These are phyloP conservation scores for Aulographum hederae DNA, from an alignment of 2,329 filamentous ascomycete genomes.

Conservation along the genomic window DNA sequence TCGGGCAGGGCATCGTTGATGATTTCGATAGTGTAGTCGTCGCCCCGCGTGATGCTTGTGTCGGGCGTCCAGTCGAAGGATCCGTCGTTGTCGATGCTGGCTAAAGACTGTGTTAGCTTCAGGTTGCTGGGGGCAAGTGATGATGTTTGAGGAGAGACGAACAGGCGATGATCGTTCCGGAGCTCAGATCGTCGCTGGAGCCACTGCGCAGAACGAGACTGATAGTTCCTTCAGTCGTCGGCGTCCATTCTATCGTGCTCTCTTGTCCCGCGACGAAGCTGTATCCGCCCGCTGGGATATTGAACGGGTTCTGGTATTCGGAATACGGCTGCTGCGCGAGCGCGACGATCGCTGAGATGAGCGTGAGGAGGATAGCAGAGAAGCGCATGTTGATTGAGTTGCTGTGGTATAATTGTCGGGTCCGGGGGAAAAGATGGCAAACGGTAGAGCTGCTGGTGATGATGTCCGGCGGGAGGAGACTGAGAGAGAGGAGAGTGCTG, in stretches of 20 bases:
- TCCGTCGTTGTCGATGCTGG: conserved; percentile 28
- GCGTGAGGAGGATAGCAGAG: not conserved
- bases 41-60: not conserved
- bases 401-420: too few relatives aligned
- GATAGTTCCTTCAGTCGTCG: conserved; percentile 31
- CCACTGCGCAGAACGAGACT: conserved; percentile 27
- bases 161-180: conserved; percentile 25
- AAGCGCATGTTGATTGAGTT: not conserved
- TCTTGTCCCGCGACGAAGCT: conserved; percentile 26
- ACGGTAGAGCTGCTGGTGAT: too few relatives aligned
- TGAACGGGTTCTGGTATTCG: not conserved
- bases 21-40: conserved; percentile 5
- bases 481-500: too few relatives aligned
- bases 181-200: conserved; percentile 19
- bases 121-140: not conserved
- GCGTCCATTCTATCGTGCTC: conserved; percentile 28
- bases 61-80: conserved; percentile 25
- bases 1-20: conserved; percentile 3
- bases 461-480: too few relatives aligned
- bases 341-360: not conserved
- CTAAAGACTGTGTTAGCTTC: conserved; percentile 12
- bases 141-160: conserved; percentile 10
- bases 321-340: not conserved
- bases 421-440: too few relatives aligned
- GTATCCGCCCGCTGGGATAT: conserved; percentile 21